These are phyloP conservation scores for Erodium texanum DNA, from an alignment of 441 rosid genomes.

Conservation along the genomic window DNA sequence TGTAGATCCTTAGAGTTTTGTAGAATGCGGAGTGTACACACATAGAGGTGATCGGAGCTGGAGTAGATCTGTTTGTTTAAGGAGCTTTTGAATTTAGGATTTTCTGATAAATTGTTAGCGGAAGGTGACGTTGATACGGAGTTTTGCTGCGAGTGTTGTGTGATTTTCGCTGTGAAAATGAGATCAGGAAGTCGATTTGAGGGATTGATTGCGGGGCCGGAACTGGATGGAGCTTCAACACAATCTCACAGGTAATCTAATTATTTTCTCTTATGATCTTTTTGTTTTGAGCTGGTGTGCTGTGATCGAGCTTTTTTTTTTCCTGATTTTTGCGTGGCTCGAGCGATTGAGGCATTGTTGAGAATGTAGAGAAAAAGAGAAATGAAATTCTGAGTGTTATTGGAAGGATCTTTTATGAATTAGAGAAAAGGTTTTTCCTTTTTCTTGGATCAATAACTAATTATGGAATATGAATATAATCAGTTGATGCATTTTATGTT, in stretches of 20 bases:
- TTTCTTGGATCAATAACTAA: neutral
- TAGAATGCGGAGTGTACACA: neutral
- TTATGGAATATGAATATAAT: neutral
- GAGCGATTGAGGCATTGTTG: conserved; percentile 9
- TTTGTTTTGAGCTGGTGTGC: neutral
- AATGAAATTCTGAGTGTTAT: neutral
- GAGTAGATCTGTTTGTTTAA: conserved; percentile 4
- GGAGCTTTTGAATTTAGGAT: neutral
- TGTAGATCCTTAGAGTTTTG: conserved; percentile 9
- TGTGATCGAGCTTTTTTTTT: conserved; percentile 4
- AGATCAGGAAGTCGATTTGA: conserved; percentile 19
- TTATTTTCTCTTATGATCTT: conserved; percentile 3
- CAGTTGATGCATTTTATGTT: conserved; percentile 3
- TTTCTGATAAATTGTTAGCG: neutral
- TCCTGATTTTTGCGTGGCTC: conserved; percentile 15
- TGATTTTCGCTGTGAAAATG: conserved; percentile 16
- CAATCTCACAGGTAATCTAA: conserved; percentile 11
- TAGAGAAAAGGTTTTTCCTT: neutral
- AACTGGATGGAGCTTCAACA: conserved; percentile 15
- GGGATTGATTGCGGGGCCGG: conserved; percentile 14
- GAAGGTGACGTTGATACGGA: neutral
- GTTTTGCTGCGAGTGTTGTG: neutral
- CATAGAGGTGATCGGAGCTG: neutral
- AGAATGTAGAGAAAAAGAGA: neutral
- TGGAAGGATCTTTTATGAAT: neutral